Evolutionary conservation across 1,284 basidiomycete species (phyloP).

Genomic region (Moniliophthora roreri): DNA sequence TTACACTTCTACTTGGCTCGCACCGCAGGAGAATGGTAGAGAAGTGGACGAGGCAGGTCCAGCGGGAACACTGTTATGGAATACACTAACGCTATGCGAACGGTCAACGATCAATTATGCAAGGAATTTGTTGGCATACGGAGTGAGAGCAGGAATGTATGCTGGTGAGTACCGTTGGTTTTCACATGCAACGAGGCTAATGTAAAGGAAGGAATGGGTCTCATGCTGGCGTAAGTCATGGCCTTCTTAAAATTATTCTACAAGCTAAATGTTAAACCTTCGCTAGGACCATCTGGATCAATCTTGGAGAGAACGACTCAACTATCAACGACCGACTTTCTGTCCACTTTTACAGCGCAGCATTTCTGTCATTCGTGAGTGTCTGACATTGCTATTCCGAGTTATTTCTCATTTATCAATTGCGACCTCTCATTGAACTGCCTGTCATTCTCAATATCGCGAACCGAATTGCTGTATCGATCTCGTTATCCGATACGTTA

Average conservation of each 20-base stretch:
- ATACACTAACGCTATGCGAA: slow-evolving; percentile 35
- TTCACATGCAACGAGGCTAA: neutral
- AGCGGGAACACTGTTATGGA: slow-evolving; percentile 32
- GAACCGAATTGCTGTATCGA: neutral
- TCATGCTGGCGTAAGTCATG: slow-evolving; percentile 47
- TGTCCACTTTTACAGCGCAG: slow-evolving; percentile 54
- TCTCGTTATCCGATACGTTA: neutral
- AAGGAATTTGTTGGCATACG: slow-evolving; percentile 60
- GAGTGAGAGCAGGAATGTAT: slow-evolving; percentile 63
- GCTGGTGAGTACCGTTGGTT: slow-evolving; percentile 29
- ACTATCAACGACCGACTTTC: slow-evolving; percentile 42
- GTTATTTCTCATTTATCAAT: neutral
- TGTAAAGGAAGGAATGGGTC: slow-evolving; percentile 41
- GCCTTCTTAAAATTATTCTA: neutral
- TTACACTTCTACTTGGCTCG: slow-evolving; percentile 1
- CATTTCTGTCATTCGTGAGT: slow-evolving; percentile 59
- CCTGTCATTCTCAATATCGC: neutral
- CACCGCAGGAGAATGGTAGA: slow-evolving; percentile 8
- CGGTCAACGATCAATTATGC: slow-evolving; percentile 34
- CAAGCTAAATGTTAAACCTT: neutral
- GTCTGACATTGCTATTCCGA: neutral
- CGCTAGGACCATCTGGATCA: slow-evolving; percentile 54
- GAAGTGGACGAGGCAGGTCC: slow-evolving; percentile 25
- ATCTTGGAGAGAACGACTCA: slow-evolving; percentile 38
- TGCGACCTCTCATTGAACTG: neutral